Evolutionary conservation across 2,329 filamentous ascomycete genomes (phyloP), one percentile per base, ranked within the genome.

Genomic region (Colletotrichum tropicicola): DNA sequence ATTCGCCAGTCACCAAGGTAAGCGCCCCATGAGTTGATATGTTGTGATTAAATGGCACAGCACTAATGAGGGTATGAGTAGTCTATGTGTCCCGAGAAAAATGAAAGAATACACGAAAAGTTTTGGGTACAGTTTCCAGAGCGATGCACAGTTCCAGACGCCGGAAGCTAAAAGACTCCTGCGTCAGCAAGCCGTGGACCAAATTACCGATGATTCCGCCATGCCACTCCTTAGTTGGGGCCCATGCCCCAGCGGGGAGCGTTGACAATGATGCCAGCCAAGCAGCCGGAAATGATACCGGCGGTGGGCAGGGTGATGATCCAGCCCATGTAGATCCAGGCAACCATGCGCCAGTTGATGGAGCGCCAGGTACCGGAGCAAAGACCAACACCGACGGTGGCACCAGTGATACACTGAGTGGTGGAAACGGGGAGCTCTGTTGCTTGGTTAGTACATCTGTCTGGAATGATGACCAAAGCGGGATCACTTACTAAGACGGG

Each of bases 251-350:
- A 82, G 35, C 78, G 78, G n/a, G 87, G 87, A 32, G 87, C 84
- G 68, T 89, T 88, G 68, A 89, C 79, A 55, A 88, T 79, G 48
- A 89, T 79, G 5, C 82, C 87, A 82, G 87, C 87, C 52, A 88
- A 71, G 52, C 81, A 79, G 5, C 87, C 87, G 10, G 82, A 83
- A 48, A 88, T 79, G 27, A 85, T 79, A 21, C 83, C 85, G 4
- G 85, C 78, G 13, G 80, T 73, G 4, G 67, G 67, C 3, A 68
- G 65, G 8, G 85, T 87, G 64, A 85, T 78, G 68, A 87, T 75
- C 85, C 85, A 87, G 35, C 82, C 82, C 44, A 78, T 74, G 67
- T 85, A 83, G 67, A 87, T 82, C 77, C 84, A 84, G 12, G 73
- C 80, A 13, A 87, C 81, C 78, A 85, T 84, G 59, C 84, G 79